A percentile compares a stretch with the other conserved stretches of the same genome.
These are phyloP conservation scores for Ascoidea rubescens DNA, from an alignment of 805 yeast species.

Conservation along the genomic window DNA sequence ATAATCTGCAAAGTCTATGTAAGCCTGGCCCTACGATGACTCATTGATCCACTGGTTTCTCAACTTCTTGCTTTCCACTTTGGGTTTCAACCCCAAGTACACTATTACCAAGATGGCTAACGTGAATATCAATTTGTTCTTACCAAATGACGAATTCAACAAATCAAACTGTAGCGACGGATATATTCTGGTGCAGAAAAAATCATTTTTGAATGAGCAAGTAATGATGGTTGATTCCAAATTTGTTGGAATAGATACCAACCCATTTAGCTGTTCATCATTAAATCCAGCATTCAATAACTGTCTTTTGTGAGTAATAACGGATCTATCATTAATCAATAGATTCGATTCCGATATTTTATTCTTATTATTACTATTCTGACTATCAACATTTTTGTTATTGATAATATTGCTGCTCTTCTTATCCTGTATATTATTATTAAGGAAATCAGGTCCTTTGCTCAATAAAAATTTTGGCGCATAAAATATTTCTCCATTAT, in stretches of 20 bases:
- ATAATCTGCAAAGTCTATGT: too few relatives aligned
- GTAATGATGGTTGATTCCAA: slow-evolving; percentile 74
- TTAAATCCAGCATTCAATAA: too few relatives aligned
- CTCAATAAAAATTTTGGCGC: slow-evolving; percentile 42
- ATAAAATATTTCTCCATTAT: slow-evolving; percentile 45
- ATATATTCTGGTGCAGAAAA: slow-evolving; percentile 62
- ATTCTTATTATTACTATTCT: slow-evolving; percentile 39
- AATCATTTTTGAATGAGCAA: slow-evolving; percentile 51
- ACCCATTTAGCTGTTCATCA: too few relatives aligned
- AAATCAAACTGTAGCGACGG: slow-evolving; percentile 82
- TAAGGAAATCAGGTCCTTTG: background rate
- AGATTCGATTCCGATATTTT: slow-evolving; percentile 53
- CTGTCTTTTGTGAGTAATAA: slow-evolving; percentile 14
- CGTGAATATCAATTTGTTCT: slow-evolving; percentile 45
- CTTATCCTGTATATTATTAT: too few relatives aligned
- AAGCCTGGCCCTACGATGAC: too few relatives aligned
- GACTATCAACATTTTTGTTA: slow-evolving; percentile 56
- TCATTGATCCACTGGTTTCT: slow-evolving; percentile 31
- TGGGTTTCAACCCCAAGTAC: slow-evolving; percentile 39
- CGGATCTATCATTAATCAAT: slow-evolving; percentile 36
- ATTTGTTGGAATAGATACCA: slow-evolving; percentile 42
- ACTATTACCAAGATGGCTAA: slow-evolving; percentile 34
- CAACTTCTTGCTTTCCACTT: slow-evolving; percentile 39
- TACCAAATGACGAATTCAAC: slow-evolving; percentile 55
- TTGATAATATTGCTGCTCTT: slow-evolving; percentile 25